A percentile compares a stretch with the other conserved stretches of the same genome.
Evolutionary conservation across 352 stramenopile species (phyloP).

Genomic region (Pythium aristosporum): DNA sequence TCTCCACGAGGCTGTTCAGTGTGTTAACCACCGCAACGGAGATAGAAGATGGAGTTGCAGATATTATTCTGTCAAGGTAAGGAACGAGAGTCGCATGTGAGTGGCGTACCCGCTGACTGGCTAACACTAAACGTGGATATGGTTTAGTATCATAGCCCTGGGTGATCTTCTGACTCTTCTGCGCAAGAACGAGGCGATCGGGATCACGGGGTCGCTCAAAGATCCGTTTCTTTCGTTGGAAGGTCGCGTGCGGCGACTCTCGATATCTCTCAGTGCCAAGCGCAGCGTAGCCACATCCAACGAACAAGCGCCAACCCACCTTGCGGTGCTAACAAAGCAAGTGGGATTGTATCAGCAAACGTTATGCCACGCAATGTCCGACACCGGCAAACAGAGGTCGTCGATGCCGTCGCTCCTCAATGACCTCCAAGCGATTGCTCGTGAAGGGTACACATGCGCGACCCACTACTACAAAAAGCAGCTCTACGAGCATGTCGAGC

Average conservation of each 20-base stretch:
- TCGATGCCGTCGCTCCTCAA: conserved; percentile 36
- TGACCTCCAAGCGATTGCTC: conserved; percentile 60
- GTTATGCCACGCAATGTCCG: conserved; percentile 9
- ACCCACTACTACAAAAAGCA: conserved; percentile 49
- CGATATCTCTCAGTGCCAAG: conserved; percentile 8
- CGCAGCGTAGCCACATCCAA: not conserved
- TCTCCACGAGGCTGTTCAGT: conserved; percentile 11
- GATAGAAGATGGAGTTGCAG: not conserved
- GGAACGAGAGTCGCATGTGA: not conserved
- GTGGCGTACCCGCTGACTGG: too few species aligned
- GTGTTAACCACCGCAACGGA: not conserved
- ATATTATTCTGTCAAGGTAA: conserved; percentile 11
- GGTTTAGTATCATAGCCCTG: conserved; percentile 4
- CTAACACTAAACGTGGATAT: not conserved
- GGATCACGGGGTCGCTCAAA: not conserved
- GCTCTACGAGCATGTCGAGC: conserved; percentile 40
- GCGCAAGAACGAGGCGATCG: not conserved
- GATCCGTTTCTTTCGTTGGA: conserved; percentile 20
- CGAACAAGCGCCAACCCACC: not conserved
- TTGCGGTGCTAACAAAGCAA: not conserved
- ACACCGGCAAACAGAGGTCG: not conserved
- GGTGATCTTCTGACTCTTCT: conserved; percentile 6
- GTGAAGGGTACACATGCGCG: conserved; percentile 61
- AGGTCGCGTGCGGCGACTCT: conserved; percentile 12
- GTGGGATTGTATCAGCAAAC: conserved; percentile 3